Evolutionary conservation across 108 stramenopile species (phyloP).

Genomic region (Chaetoceros tenuissimus): DNA sequence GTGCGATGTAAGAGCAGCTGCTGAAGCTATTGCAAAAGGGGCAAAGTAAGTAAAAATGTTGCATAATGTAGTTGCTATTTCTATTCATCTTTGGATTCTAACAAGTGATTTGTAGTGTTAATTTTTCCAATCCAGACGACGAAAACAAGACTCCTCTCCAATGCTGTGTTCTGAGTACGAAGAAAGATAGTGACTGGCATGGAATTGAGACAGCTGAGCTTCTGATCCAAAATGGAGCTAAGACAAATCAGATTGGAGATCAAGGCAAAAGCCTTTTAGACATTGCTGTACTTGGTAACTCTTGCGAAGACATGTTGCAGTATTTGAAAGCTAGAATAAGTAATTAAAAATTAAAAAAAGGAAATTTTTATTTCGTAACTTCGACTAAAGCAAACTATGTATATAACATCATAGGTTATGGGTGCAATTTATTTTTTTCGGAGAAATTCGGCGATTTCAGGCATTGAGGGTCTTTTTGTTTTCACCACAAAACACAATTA

Average conservation of each 20-base stretch:
- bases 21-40: conserved; percentile 65
- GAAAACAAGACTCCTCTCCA: conserved; percentile 49
- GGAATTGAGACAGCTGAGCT: conserved; percentile 76
- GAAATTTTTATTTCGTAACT: too few relatives aligned
- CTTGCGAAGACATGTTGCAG: conserved; percentile 63
- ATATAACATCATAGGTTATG: too few relatives aligned
- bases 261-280: conserved; percentile 57
- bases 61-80: background rate
- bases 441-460: too few relatives aligned
- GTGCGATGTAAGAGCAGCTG: conserved; percentile 46
- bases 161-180: conserved; percentile 26
- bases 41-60: conserved; percentile 17
- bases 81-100: too few relatives aligned
- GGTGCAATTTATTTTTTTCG: too few relatives aligned
- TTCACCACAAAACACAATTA: too few relatives aligned
- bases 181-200: conserved; percentile 35
- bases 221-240: conserved; percentile 28
- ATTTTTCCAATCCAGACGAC: conserved; percentile 39
- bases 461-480: too few relatives aligned
- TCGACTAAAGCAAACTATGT: too few relatives aligned
- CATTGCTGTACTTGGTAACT: conserved; percentile 52
- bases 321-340: conserved; percentile 43
- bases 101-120: conserved; percentile 71
- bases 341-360: too few relatives aligned
- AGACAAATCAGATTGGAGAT: conserved; percentile 46